Evolutionary conservation across 805 yeast genomes (phyloP).

Genomic region (Saccharomycopsis babjevae): DNA sequence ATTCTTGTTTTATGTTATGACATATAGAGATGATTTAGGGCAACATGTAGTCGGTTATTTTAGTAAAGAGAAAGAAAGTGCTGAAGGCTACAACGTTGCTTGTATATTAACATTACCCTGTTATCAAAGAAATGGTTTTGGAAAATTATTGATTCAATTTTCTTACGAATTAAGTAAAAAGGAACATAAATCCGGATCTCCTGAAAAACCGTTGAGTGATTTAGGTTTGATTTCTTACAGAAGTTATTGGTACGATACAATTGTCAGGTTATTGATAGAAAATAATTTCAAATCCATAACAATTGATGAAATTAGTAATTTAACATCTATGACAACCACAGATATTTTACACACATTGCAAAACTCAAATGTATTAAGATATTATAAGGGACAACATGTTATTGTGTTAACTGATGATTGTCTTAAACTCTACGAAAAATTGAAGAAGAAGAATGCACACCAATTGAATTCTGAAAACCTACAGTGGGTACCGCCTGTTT

Average conservation of each 20-base stretch:
- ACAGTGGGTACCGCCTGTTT: slow-evolving; percentile 88
- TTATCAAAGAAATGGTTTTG: slow-evolving; percentile 92
- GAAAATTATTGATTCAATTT: slow-evolving; percentile 83
- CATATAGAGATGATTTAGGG: slow-evolving; percentile 77
- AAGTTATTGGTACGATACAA: slow-evolving; percentile 92
- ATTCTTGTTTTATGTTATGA: slow-evolving; percentile 92
- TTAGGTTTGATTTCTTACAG: slow-evolving; percentile 87
- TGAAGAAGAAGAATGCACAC: slow-evolving; percentile 59
- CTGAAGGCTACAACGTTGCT: slow-evolving; percentile 92
- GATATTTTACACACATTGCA: slow-evolving; percentile 91
- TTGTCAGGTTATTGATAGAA: slow-evolving; percentile 65
- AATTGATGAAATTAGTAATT: slow-evolving; percentile 79
- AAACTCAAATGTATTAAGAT: slow-evolving; percentile 78
- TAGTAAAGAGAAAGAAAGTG: slow-evolving; percentile 93
- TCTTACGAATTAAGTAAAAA: slow-evolving; percentile 83
- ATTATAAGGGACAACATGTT: slow-evolving; percentile 91
- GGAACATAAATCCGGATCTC: slow-evolving; percentile 89
- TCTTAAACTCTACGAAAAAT: slow-evolving; percentile 61
- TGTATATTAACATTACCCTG: slow-evolving; percentile 95
- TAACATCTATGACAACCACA: slow-evolving; percentile 92
- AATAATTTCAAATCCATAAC: slow-evolving; percentile 52
- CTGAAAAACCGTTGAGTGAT: slow-evolving; percentile 95
- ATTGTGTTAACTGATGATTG: slow-evolving; percentile 80
- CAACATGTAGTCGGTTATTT: slow-evolving; percentile 96
- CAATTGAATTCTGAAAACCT: slow-evolving; percentile 62